Percentiles rank a stretch among this genome's conserved stretches.
Conservation (phyloP, 371 early-diverging fungal genomes). For the Rhizomucor miehei region DNA sequence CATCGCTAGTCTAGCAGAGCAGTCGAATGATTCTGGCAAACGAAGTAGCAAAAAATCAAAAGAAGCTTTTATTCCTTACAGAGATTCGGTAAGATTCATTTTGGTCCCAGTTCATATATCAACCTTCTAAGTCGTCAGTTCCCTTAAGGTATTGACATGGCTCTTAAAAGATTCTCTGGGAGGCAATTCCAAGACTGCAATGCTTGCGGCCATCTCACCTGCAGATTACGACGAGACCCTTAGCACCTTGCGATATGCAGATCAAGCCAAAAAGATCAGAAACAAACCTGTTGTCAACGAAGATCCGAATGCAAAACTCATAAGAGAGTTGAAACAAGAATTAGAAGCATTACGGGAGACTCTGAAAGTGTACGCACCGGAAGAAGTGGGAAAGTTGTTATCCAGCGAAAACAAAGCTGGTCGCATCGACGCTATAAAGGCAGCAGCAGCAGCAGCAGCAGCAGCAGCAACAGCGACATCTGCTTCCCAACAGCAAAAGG, state of each 20-base stretch:
- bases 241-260: constrained; percentile 94
- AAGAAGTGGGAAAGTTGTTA: constrained; percentile 37
- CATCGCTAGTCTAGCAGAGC: constrained; percentile 91
- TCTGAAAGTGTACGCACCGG: constrained; percentile 62
- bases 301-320: constrained; percentile 80
- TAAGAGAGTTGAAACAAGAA: constrained; percentile 88
- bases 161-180: constrained; percentile 92
- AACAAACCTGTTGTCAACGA: constrained; percentile 93
- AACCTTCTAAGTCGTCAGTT: too few relatives aligned
- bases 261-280: constrained; percentile 90
- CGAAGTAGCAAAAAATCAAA: constrained; percentile 46
- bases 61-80: constrained; percentile 78
- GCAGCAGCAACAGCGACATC: constrained; percentile 5
- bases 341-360: constrained; percentile 65
- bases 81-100: constrained; percentile 79
- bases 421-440: constrained; percentile 3
- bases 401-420: constrained; percentile 20
- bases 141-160: constrained; percentile 76
- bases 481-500: constrained; percentile 25
- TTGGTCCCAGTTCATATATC: too few relatives aligned
- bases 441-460: constrained; percentile 1
- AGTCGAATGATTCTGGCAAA: constrained; percentile 48
- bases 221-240: constrained; percentile 87
- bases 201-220: constrained; percentile 87
- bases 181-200: constrained; percentile 93